Percentiles rank a stretch among this genome's conserved stretches.
phyloP scores from a whole-genome alignment of 2,329 filamentous ascomycete genomes.

The Pseudofabraea citricarpa region DNA sequence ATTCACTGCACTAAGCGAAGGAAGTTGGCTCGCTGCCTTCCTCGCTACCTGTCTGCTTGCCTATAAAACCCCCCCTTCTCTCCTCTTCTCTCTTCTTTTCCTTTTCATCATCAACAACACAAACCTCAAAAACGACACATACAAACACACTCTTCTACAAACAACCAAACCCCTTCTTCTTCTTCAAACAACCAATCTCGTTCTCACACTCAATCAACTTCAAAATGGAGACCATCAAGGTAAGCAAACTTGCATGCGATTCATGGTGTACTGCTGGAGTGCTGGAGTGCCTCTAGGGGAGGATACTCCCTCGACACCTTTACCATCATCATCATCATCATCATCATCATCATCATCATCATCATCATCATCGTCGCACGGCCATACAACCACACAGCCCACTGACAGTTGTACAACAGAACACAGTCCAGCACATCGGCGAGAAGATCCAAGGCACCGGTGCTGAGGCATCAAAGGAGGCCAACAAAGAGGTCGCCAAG shows the following conservation, averaged over 20 bases:
- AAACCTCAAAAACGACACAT: slow-evolving; percentile 11
- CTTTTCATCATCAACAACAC: slow-evolving; percentile 9
- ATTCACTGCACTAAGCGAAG: no score
- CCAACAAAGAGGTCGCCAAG: slow-evolving; percentile 38
- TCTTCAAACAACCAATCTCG: slow-evolving; percentile 10
- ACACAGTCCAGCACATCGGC: slow-evolving; percentile 51
- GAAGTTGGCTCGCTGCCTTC: no score
- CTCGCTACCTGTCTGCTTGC: no score
- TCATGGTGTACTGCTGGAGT: no score
- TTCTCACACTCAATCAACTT: slow-evolving; percentile 14
- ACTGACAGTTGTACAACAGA: slow-evolving; percentile 24
- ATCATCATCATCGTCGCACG: no score
- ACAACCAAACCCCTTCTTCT: slow-evolving; percentile 14
- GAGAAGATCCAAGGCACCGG: slow-evolving; percentile 46
- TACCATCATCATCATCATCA: background rate
- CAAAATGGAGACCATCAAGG: slow-evolving; percentile 32
- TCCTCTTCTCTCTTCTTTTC: slow-evolving; percentile 5
- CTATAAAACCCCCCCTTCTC: no score
- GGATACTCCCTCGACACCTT: background rate
- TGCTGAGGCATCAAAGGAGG: background rate
- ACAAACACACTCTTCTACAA: slow-evolving; percentile 12
- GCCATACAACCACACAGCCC: no score
- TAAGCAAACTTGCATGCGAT: no score
- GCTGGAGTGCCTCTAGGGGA: slow-evolving; percentile 1
- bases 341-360: slow-evolving; percentile 3